Evolutionary conservation across 495 filamentous ascomycete genomes (phyloP).

Genomic region (Podospora sp.): DNA sequence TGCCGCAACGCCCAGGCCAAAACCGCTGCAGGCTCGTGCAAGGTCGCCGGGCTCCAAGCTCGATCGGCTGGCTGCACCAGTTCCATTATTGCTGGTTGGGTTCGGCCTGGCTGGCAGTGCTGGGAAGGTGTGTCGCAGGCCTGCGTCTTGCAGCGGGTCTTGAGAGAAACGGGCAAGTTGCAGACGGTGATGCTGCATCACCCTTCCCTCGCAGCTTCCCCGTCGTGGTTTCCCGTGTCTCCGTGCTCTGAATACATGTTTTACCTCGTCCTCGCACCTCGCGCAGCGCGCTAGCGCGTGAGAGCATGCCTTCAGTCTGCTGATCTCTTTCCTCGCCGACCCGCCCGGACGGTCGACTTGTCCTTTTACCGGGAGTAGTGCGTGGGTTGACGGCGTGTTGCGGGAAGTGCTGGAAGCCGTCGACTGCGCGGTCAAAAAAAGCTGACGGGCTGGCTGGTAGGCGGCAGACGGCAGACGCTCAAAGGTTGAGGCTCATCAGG

Average conservation of each 20-base stretch:
- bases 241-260: neutral
- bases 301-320: neutral
- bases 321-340: neutral
- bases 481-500: neutral
- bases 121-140: constrained; percentile 9
- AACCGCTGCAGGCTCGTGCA: constrained; percentile 24
- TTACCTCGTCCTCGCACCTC: neutral
- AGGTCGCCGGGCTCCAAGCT: constrained; percentile 21
- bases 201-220: constrained; percentile 4
- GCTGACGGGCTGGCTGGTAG: neutral
- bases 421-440: too few species aligned
- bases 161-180: constrained; percentile 29
- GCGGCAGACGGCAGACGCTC: neutral
- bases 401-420: too few species aligned
- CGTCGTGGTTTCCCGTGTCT: neutral
- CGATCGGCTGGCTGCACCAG: constrained; percentile 22
- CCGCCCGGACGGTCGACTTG: neutral
- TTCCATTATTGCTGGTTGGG: constrained; percentile 2
- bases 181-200: constrained; percentile 13
- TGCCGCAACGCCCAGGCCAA: constrained; percentile 28
- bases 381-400: neutral
- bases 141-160: neutral
- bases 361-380: neutral
- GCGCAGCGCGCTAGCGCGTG: neutral
- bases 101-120: constrained; percentile 4